A percentile compares a stretch with the other conserved stretches of the same genome.
phyloP scores from a whole-genome alignment of 441 rosid species.

The Jatropha multifida region DNA sequence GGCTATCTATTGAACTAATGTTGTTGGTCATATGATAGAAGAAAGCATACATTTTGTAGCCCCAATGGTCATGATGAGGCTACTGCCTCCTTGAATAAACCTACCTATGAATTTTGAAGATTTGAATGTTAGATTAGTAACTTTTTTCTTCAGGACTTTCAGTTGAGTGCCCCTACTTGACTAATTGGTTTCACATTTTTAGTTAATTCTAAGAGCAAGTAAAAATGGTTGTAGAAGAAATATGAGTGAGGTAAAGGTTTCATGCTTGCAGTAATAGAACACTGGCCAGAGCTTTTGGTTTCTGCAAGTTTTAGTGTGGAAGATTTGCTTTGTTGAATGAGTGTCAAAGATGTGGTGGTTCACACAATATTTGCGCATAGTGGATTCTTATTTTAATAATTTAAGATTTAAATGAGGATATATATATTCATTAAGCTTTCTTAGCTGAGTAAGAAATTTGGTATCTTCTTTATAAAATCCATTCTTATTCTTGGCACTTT shows the following conservation, averaged over 20 bases:
- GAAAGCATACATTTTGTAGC: not conserved
- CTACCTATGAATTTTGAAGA: slow-evolving; percentile 5
- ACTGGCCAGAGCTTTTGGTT: not conserved
- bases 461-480: not conserved
- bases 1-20: not conserved
- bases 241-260: not conserved
- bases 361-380: not conserved
- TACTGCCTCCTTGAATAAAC: not conserved
- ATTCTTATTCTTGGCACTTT: not conserved
- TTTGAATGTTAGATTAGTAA: not conserved
- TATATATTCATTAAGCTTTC: not conserved
- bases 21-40: not conserved
- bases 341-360: not conserved
- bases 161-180: not conserved
- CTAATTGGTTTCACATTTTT: not conserved
- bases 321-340: not conserved
- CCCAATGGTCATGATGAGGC: not conserved
- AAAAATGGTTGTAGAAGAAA: not conserved
- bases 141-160: not conserved
- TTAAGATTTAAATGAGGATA: not conserved
- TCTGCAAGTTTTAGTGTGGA: not conserved
- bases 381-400: not conserved
- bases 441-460: not conserved
- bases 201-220: not conserved
- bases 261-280: not conserved